These are phyloP conservation scores for Clathrospora elynae DNA, from an alignment of 2,329 filamentous ascomycete genomes.

Conservation along the genomic window DNA sequence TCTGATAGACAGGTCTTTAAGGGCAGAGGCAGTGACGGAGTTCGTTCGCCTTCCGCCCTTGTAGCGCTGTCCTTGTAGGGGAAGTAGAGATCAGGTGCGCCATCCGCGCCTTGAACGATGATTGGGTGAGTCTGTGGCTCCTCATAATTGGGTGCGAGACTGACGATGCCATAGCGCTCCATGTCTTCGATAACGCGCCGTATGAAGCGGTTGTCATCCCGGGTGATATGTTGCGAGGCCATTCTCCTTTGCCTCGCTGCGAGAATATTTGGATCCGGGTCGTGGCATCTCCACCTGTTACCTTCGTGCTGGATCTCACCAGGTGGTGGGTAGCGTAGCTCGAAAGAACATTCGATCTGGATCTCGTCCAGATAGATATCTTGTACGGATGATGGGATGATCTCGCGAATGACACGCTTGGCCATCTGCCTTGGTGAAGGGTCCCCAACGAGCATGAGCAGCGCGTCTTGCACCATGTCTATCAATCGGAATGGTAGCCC, in stretches of 20 bases:
- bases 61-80: conserved; percentile 26
- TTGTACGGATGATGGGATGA: conserved; percentile 31
- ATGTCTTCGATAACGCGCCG: conserved; percentile 32
- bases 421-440: conserved; percentile 28
- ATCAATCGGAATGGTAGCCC: conserved; percentile 33
- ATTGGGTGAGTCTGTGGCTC: conserved; percentile 31
- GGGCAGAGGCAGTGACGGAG: conserved; percentile 24
- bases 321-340: conserved; percentile 25
- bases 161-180: conserved; percentile 34
- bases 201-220: conserved; percentile 36
- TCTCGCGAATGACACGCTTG: conserved; percentile 30
- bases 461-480: conserved; percentile 34
- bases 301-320: conserved; percentile 35
- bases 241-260: conserved; percentile 12
- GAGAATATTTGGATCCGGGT: conserved; percentile 23
- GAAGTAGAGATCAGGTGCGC: conserved; percentile 34
- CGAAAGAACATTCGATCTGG: conserved; percentile 19
- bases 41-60: conserved; percentile 13
- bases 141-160: conserved; percentile 22
- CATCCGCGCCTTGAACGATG: conserved; percentile 30
- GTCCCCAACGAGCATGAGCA: conserved; percentile 33
- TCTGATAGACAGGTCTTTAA: conserved; percentile 21
- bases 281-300: conserved; percentile 26
- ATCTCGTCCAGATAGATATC: conserved; percentile 32
- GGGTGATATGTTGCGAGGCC: conserved; percentile 2